Evolutionary conservation across 768 basidiomycete genomes (phyloP).

Genomic region (Podaxis rugospora): DNA sequence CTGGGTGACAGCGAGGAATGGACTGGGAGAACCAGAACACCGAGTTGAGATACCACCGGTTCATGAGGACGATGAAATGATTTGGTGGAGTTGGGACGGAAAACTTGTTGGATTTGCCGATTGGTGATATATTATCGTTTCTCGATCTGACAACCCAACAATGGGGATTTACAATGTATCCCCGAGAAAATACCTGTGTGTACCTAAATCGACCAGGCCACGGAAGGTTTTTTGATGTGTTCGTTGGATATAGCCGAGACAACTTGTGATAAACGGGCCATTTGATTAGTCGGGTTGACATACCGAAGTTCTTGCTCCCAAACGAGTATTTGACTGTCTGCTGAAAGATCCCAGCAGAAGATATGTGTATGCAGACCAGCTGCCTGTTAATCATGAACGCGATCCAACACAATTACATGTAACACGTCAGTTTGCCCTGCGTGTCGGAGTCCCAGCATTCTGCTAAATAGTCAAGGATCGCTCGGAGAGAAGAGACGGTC

Average conservation of each 20-base stretch:
- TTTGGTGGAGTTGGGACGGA: constrained; percentile 64
- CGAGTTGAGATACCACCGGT: background rate
- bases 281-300: too few relatives aligned
- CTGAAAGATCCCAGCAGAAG: too few relatives aligned
- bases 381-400: too few relatives aligned
- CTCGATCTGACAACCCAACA: background rate
- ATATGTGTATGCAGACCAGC: too few relatives aligned
- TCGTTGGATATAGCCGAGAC: constrained; percentile 18
- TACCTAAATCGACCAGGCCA: background rate
- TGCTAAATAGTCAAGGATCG: too few relatives aligned
- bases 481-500: too few relatives aligned
- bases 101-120: constrained; percentile 48
- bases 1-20: constrained; percentile 35
- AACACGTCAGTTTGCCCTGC: too few relatives aligned
- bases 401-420: too few relatives aligned
- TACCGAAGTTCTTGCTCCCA: too few relatives aligned
- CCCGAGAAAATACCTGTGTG: background rate
- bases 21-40: constrained; percentile 12
- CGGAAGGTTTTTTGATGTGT: background rate
- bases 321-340: too few relatives aligned
- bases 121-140: constrained; percentile 29
- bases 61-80: constrained; percentile 42
- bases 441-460: too few relatives aligned
- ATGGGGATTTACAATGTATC: background rate
- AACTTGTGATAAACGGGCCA: constrained; percentile 9